Evolutionary conservation across 2,329 filamentous ascomycete species (phyloP).

Genomic region (Aspergillus eucalypticola): DNA sequence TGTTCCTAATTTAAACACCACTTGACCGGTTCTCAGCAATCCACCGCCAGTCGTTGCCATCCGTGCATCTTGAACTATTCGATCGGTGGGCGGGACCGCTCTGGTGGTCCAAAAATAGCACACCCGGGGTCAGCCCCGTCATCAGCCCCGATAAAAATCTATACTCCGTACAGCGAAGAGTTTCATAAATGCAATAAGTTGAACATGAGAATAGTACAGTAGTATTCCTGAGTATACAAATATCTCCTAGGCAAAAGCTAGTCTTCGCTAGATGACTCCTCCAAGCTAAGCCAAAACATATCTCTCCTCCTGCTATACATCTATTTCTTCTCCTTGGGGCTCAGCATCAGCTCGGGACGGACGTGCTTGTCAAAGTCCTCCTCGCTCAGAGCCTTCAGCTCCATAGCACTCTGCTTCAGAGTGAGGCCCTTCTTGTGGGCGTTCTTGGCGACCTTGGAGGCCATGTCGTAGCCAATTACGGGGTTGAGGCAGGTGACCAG

Average conservation of each 20-base stretch:
- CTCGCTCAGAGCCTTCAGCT: constrained; percentile 83
- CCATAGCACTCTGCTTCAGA: constrained; percentile 89
- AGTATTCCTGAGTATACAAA: constrained; percentile 21
- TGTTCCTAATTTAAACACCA: background rate
- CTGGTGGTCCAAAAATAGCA: constrained; percentile 10
- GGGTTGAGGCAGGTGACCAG: constrained; percentile 97
- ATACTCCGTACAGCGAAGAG: background rate
- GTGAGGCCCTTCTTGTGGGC: constrained; percentile 97
- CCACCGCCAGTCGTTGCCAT: background rate
- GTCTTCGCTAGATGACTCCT: constrained; percentile 18
- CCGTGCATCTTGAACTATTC: background rate
- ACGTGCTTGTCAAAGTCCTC: constrained; percentile 91
- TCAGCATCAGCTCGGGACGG: constrained; percentile 91
- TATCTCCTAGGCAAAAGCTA: constrained; percentile 12
- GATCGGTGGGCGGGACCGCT: background rate
- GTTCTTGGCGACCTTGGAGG: constrained; percentile 95
- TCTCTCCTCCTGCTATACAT: constrained; percentile 10
- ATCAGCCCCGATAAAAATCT: background rate
- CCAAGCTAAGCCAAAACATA: constrained; percentile 13
- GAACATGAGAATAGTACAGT: constrained; percentile 17
- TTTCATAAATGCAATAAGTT: background rate
- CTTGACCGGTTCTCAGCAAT: background rate
- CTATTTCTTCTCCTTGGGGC: constrained; percentile 69
- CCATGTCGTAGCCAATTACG: constrained; percentile 97
- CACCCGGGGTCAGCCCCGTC: background rate